Evolutionary conservation across 23 red algal genomes (phyloP).

Genomic region (Gracilariopsis chorda): DNA sequence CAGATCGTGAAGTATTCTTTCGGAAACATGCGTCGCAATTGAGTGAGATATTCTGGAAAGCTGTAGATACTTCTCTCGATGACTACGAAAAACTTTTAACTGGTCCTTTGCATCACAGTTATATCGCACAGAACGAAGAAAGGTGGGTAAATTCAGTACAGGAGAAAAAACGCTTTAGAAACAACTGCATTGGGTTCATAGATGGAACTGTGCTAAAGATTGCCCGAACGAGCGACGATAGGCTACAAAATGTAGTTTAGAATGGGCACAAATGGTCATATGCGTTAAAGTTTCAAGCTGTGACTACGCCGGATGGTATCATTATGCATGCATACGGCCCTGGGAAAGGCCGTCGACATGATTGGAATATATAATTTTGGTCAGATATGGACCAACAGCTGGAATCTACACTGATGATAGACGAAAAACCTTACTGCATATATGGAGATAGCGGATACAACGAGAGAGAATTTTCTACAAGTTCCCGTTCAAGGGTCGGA

Average conservation of each 20-base stretch:
- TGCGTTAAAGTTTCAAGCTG: neutral
- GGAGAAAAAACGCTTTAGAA: neutral
- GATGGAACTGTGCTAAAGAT: neutral
- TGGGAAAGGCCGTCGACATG: neutral
- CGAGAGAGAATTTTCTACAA: too few species aligned
- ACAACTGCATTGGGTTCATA: slow-evolving; percentile 27
- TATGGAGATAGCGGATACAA: neutral
- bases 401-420: too few species aligned
- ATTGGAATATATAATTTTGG: neutral
- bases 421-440: neutral
- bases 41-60: neutral
- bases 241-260: neutral
- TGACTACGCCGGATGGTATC: neutral
- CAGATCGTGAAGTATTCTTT: neutral
- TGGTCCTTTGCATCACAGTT: neutral
- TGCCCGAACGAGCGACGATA: neutral
- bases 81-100: neutral
- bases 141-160: neutral
- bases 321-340: neutral
- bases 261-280: neutral
- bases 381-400: neutral
- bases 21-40: neutral
- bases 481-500: neutral
- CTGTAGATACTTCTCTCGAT: neutral
- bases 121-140: neutral